phyloP scores from a whole-genome alignment of 495 filamentous ascomycete genomes.

The Penicillium soppii region DNA sequence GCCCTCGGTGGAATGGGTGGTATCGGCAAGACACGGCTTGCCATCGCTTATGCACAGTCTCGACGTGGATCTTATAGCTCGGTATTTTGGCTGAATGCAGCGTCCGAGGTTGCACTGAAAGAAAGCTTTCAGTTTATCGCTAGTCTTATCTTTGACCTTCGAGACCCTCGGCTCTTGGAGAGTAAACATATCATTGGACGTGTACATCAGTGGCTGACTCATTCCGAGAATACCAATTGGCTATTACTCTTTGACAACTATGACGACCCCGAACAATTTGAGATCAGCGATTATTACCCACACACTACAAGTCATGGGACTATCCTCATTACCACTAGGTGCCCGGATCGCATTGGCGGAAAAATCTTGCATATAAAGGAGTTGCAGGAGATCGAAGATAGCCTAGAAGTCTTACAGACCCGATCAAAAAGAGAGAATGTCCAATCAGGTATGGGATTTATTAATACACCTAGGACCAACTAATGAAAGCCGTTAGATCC shows the following conservation, averaged over 20 bases:
- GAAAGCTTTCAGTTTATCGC: constrained; percentile 10
- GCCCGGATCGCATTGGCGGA: background rate
- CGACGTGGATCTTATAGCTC: background rate
- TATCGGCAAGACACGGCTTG: constrained; percentile 16
- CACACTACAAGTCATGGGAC: constrained; percentile 2
- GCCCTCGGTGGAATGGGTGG: too few relatives aligned
- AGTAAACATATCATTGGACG: background rate
- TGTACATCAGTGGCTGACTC: constrained; percentile 6
- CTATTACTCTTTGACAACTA: constrained; percentile 15
- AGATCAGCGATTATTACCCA: constrained; percentile 6
- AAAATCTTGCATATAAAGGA: background rate
- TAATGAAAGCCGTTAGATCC: constrained; percentile 2
- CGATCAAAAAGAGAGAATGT: constrained; percentile 6
- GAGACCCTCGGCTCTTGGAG: background rate
- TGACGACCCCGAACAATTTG: constrained; percentile 6
- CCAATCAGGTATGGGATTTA: background rate
- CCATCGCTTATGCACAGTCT: constrained; percentile 11
- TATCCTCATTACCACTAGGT: constrained; percentile 6
- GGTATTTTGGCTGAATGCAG: constrained; percentile 12
- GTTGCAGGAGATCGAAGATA: background rate
- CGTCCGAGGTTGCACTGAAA: constrained; percentile 8
- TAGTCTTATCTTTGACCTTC: background rate
- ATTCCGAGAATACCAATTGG: constrained; percentile 3
- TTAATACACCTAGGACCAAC: background rate
- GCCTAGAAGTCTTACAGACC: constrained; percentile 3